Base-by-base conservation (phyloP, 2,329 filamentous ascomycete species). In the Aspergillus brasiliensis region DNA sequence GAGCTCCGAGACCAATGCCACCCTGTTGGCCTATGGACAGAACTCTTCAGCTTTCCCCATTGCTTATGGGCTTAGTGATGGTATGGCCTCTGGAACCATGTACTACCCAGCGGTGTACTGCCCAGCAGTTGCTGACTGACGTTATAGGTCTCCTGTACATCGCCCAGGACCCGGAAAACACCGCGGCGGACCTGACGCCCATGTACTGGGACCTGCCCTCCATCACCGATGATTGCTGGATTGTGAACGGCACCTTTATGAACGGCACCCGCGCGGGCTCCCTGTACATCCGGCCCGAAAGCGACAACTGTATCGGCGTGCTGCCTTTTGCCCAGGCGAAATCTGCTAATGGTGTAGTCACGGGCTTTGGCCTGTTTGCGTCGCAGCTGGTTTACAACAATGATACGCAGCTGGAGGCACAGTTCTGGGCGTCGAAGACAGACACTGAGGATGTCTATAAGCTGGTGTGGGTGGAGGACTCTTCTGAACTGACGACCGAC, bases 331-430 rank as follows among this genome's bases (percentile, higher is more conserved):
- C 51, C 19, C 11, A 19, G 17, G 21, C 38, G 8, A 11, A 31
- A 2, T 15, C 17, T 5, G 5, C 40, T 2, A 37, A 53, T 40
- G 51, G 25, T 2, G 25, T 23, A 5, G 51, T 53, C 23, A 53
- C 51, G 51, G 51, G 51, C 31, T 53, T 53, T 34, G 51, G 31
- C 15, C 34, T 53, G 8, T 53, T 53, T 27, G 51, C 51, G 6
- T 38, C 51, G 19, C 51, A 53, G 51, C 51, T 53, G 51, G 51
- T 53, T 2, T 53, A 53, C 19, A 40, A 38, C 31, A 51, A 51
- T 11, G 13, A 51, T 28, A 21, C 34, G 8, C 27, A 51, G 49
- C 21, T 44, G 8, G 40, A 44, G n/a, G 49, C 49, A 8, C 49
- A 51, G 10, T 51, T 51, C n/a, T 34, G 49, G 49, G 49, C 49